These are phyloP conservation scores for Yamadazyma laniorum DNA, from an alignment of 805 yeast genomes.

Conservation along the genomic window DNA sequence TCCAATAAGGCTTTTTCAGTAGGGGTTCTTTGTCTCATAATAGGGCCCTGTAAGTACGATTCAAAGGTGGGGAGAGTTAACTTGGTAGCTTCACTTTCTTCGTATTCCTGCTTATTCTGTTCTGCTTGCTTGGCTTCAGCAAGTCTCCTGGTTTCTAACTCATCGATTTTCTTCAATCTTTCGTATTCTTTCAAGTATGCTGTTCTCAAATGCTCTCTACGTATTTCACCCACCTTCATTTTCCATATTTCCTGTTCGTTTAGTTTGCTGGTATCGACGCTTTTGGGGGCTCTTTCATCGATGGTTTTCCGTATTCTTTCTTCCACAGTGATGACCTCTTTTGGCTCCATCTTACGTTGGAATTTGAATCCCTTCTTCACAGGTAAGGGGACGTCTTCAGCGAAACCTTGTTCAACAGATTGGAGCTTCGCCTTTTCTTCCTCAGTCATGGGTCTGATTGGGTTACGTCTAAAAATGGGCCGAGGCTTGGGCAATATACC, in stretches of 20 bases:
- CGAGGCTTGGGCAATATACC: constrained; percentile 83
- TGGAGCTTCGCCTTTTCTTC: constrained; percentile 41
- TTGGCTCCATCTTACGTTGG: constrained; percentile 53
- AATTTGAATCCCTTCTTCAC: constrained; percentile 45
- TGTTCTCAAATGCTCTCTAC: constrained; percentile 68
- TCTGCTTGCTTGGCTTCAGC: constrained; percentile 23
- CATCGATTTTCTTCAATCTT: constrained; percentile 40
- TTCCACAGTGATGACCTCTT: constrained; percentile 56
- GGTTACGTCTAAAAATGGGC: constrained; percentile 63
- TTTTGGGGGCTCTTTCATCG: constrained; percentile 38
- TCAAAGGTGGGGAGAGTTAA: constrained; percentile 82
- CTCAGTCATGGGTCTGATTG: constrained; percentile 51
- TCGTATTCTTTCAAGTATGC: constrained; percentile 56
- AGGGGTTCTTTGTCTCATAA: constrained; percentile 68
- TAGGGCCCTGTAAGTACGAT: constrained; percentile 60
- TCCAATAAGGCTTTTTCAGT: constrained; percentile 60
- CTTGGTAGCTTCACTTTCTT: constrained; percentile 52
- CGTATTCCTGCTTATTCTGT: constrained; percentile 29
- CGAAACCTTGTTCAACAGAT: constrained; percentile 60
- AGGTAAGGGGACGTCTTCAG: constrained; percentile 69
- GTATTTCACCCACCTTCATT: constrained; percentile 55
- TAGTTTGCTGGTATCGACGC: constrained; percentile 29
- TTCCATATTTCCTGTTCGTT: constrained; percentile 44
- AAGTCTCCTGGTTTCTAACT: constrained; percentile 28
- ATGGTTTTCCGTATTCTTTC: constrained; percentile 55